Base-by-base conservation (phyloP, 805 yeast species). In the Metschnikowia reukaufii region DNA sequence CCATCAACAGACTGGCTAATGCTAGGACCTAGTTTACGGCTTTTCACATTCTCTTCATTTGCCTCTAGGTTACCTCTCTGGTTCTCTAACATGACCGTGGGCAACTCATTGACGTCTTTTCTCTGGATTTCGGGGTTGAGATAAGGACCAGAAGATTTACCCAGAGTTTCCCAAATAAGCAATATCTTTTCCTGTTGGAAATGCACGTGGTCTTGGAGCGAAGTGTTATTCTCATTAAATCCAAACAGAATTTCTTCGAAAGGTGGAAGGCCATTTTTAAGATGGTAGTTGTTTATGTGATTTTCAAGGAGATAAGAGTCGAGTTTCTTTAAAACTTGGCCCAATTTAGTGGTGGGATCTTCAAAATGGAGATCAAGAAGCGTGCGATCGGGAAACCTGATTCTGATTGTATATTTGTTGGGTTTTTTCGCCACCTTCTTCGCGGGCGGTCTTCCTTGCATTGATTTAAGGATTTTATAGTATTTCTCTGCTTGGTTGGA, bases 231-330 rank as follows among this genome's bases (percentile, higher is more conserved):
- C 23, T 48, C 52, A 1, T 36, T 51, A 48, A 70, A 70, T 5
- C 64, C 58, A 35, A 64, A 44, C 20, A 49, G 56, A 21, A 70
- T 50, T 21, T 51, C 60, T 9, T 57, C 52, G 44, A 72, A 72
- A 2, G 77, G 76, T 3, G 77, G 77, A 46, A 57, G 62, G 13
- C 74, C 68, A 32, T 60, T 56, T 43, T 63, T 67, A 40, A 72
- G 58, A 23, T 48, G 55, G 53, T 69, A 72, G 35, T 55, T 44
- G 23, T 68, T 65, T 30, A 62, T 45, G 47, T 53, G 64, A n/a
- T 57, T 45, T 3, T 65, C 68, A 5, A 56, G 40, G 12, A 72
- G 42, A 38, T 65, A 57, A 5, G 59, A 61, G 50, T 72, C 76
- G 19, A 72, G 59, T 48, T 60, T 65, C 50, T 66, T 66, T 33